Conservation (phyloP, 1,284 basidiomycete species). For the Tylopilus orsonianus region DNA sequence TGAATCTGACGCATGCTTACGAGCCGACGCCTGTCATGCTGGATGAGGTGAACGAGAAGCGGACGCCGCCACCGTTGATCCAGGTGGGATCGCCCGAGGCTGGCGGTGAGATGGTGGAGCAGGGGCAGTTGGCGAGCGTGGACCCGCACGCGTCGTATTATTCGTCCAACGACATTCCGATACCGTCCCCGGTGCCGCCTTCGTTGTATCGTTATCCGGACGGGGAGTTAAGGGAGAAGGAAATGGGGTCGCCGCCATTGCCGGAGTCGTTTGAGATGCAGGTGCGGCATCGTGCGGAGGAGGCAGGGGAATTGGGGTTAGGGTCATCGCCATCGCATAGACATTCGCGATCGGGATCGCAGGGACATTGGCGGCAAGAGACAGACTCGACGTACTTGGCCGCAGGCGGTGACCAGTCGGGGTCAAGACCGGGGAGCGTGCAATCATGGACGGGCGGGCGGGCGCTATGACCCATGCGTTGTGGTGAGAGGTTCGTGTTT, state of each 20-base stretch:
- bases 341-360: slow-evolving; percentile 16
- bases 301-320: too few species aligned
- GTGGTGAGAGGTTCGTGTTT: neutral
- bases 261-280: slow-evolving; percentile 55
- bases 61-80: neutral
- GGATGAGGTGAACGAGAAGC: slow-evolving; percentile 21
- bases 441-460: slow-evolving; percentile 43
- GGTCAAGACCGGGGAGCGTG: slow-evolving; percentile 34
- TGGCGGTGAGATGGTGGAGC: neutral
- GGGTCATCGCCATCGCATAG: neutral
- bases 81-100: slow-evolving; percentile 1
- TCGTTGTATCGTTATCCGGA: slow-evolving; percentile 47
- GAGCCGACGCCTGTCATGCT: slow-evolving; percentile 44
- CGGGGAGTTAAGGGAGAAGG: slow-evolving; percentile 37
- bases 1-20: slow-evolving; percentile 39
- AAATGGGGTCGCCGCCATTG: slow-evolving; percentile 1
- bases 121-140: neutral
- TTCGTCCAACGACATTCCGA: slow-evolving; percentile 64
- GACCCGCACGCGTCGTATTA: slow-evolving; percentile 56
- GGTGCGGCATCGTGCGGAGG: slow-evolving; percentile 39
- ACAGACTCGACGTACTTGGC: slow-evolving; percentile 1
- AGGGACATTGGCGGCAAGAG: slow-evolving; percentile 19
- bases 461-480: slow-evolving; percentile 37
- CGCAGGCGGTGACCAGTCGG: neutral
- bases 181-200: slow-evolving; percentile 57